phyloP scores from a whole-genome alignment of 495 filamentous ascomycete species.

The Hypoxylon cercidicola region DNA sequence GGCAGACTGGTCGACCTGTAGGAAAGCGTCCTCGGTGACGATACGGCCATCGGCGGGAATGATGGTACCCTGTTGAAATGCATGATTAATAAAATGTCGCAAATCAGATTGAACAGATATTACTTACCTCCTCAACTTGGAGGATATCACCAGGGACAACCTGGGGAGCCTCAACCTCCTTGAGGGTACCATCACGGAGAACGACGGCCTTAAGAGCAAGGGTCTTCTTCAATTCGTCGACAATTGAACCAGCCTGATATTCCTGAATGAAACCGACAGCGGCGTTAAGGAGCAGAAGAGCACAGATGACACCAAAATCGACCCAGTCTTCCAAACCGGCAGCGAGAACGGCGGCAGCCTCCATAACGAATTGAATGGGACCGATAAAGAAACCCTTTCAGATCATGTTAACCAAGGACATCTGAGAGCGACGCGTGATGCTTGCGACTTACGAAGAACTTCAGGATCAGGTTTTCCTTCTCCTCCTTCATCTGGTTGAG shows the following conservation, averaged over 20 bases:
- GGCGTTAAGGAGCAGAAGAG: constrained; percentile 80
- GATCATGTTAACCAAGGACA: constrained; percentile 12
- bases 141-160: constrained; percentile 93
- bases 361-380: constrained; percentile 95
- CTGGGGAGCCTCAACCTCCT: constrained; percentile 78
- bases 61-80: constrained; percentile 72
- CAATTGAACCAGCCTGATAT: constrained; percentile 88
- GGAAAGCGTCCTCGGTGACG: constrained; percentile 78
- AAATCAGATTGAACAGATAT: constrained; percentile 37
- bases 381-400: constrained; percentile 76
- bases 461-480: constrained; percentile 83
- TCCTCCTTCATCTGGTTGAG: constrained; percentile 91
- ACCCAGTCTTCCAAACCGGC: constrained; percentile 84
- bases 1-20: constrained; percentile 92
- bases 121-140: constrained; percentile 74
- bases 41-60: constrained; percentile 89
- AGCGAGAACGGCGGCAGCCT: constrained; percentile 80
- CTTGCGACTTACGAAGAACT: constrained; percentile 68
- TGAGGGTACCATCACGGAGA: constrained; percentile 76
- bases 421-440: neutral
- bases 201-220: constrained; percentile 87
- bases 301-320: constrained; percentile 83
- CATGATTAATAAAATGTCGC: neutral
- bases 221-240: constrained; percentile 91
- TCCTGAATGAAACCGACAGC: constrained; percentile 88